A percentile compares a stretch with the other conserved stretches of the same genome.
These are phyloP conservation scores for Cercospora zeina DNA, from an alignment of 2,329 filamentous ascomycete genomes.

Conservation along the genomic window DNA sequence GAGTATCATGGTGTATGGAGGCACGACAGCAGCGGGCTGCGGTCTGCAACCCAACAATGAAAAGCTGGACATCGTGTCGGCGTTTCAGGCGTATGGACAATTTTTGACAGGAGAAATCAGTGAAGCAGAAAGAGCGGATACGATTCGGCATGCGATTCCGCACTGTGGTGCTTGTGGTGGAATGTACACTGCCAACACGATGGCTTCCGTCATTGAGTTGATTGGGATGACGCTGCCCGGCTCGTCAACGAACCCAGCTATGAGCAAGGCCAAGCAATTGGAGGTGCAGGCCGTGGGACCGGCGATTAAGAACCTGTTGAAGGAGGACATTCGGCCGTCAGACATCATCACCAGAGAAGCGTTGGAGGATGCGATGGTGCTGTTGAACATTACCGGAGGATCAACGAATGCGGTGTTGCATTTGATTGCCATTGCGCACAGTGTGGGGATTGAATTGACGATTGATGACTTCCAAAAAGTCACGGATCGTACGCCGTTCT, in stretches of 20 bases:
- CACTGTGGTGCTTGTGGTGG: slow-evolving; percentile 81
- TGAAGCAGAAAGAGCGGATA: slow-evolving; percentile 89
- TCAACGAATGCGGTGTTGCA: slow-evolving; percentile 55
- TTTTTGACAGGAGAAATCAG: slow-evolving; percentile 89
- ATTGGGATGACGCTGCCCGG: slow-evolving; percentile 55
- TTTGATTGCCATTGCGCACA: slow-evolving; percentile 54
- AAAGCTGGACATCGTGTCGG: slow-evolving; percentile 86
- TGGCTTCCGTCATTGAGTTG: slow-evolving; percentile 54
- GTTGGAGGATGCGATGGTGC: slow-evolving; percentile 55
- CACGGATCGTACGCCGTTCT: slow-evolving; percentile 52
- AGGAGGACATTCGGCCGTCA: slow-evolving; percentile 52
- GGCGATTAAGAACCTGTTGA: slow-evolving; percentile 54
- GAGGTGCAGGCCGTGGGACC: slow-evolving; percentile 54
- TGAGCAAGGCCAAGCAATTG: slow-evolving; percentile 53
- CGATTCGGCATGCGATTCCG: slow-evolving; percentile 88
- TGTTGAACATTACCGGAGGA: slow-evolving; percentile 53
- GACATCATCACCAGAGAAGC: slow-evolving; percentile 54
- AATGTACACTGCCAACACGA: slow-evolving; percentile 63
- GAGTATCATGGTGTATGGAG: slow-evolving; percentile 96
- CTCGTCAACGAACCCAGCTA: slow-evolving; percentile 54
- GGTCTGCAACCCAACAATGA: slow-evolving; percentile 67
- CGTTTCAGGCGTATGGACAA: slow-evolving; percentile 96
- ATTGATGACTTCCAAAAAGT: slow-evolving; percentile 56
- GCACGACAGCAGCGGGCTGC: slow-evolving; percentile 89
- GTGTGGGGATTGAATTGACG: slow-evolving; percentile 52